These are phyloP conservation scores for Paramecium sonneborni DNA, from an alignment of 73 alveolate species.

Conservation along the genomic window DNA sequence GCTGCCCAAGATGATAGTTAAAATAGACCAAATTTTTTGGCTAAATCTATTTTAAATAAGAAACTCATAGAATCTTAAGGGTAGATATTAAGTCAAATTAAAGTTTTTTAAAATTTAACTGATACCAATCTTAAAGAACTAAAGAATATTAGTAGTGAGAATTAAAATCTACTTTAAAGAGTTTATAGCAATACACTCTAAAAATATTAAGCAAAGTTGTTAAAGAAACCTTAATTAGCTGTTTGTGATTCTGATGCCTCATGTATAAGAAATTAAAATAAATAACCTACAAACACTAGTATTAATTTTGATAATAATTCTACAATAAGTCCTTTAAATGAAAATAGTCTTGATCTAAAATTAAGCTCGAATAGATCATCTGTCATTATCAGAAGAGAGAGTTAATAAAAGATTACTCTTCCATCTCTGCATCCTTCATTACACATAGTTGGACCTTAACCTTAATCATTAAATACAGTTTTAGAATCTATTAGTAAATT, in stretches of 20 bases:
- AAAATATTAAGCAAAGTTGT: constrained; percentile 3
- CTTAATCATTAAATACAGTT: not conserved
- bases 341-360: not conserved
- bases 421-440: constrained; percentile 1
- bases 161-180: not conserved
- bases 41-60: not conserved
- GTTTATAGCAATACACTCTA: constrained; percentile 30
- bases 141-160: not conserved
- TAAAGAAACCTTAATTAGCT: not conserved
- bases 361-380: constrained; percentile 23
- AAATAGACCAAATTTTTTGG: not conserved
- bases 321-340: constrained; percentile 4
- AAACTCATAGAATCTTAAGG: constrained; percentile 4
- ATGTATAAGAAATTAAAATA: not conserved
- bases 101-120: constrained; percentile 5
- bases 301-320: not conserved
- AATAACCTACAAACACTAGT: not conserved
- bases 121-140: not conserved
- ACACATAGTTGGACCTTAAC: not conserved
- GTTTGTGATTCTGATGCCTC: not conserved
- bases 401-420: not conserved
- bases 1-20: constrained; percentile 1
- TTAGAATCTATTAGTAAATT: constrained; percentile 33
- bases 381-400: not conserved
- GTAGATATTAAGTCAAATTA: not conserved